These are phyloP conservation scores for Leccinum arenicola DNA, from an alignment of 768 basidiomycete genomes.

Conservation along the genomic window DNA sequence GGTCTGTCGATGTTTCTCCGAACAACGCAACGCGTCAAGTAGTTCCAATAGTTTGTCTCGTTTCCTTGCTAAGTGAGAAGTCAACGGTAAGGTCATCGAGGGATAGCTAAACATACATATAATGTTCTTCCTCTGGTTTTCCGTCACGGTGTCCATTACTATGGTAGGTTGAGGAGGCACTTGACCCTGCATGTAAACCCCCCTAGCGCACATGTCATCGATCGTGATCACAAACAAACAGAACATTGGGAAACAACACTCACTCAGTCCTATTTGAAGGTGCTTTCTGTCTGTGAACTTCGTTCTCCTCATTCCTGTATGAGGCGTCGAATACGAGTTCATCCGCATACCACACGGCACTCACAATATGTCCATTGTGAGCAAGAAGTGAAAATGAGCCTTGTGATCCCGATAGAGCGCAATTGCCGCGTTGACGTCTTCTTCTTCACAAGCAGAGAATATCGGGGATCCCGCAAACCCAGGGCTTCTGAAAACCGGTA, in stretches of 20 bases:
- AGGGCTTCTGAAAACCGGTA: background rate
- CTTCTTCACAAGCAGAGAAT: background rate
- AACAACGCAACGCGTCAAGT: conserved; percentile 1
- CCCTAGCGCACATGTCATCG: background rate
- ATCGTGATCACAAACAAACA: no score
- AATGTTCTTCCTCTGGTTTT: background rate
- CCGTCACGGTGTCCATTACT: background rate
- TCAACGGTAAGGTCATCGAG: background rate
- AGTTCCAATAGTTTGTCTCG: background rate
- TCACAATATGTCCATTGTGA: conserved; percentile 13
- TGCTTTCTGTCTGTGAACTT: no score
- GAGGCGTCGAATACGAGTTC: background rate
- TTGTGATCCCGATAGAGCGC: conserved; percentile 1
- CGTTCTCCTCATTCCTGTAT: conserved; percentile 2
- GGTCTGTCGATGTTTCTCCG: background rate
- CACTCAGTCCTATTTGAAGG: background rate
- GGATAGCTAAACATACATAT: background rate
- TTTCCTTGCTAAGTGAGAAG: background rate
- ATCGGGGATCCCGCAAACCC: background rate
- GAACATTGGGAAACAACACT: background rate
- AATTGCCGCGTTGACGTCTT: background rate
- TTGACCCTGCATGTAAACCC: background rate
- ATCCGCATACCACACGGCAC: background rate
- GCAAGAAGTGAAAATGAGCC: conserved; percentile 10
- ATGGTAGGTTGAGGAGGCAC: background rate